Evolutionary conservation across 257 asterid genomes (phyloP).

Genomic region (Catharanthus roseus): DNA sequence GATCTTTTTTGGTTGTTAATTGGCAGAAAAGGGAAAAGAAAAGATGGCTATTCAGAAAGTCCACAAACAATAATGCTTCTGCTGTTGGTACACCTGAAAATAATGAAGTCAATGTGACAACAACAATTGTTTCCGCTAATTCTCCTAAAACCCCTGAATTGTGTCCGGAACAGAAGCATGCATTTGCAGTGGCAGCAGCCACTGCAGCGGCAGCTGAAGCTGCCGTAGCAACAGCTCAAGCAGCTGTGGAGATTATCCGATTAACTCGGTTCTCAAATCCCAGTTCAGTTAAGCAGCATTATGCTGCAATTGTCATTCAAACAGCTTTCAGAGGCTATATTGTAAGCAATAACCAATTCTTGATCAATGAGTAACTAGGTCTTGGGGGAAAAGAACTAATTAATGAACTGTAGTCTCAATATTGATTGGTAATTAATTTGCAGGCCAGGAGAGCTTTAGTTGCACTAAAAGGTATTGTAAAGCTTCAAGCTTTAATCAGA

Average conservation of each 20-base stretch:
- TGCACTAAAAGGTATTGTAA: constrained; percentile 86
- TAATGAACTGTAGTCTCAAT: too few relatives aligned
- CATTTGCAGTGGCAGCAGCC: constrained; percentile 76
- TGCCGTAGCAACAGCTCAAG: constrained; percentile 66
- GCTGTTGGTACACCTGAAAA: background rate
- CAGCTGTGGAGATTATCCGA: constrained; percentile 74
- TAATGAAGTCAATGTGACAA: constrained; percentile 27
- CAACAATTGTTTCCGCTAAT: background rate
- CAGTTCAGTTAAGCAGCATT: constrained; percentile 28
- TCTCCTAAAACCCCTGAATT: constrained; percentile 18
- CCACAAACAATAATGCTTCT: constrained; percentile 24
- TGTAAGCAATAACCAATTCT: constrained; percentile 20
- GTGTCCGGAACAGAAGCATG: constrained; percentile 55
- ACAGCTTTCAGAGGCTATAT: constrained; percentile 78
- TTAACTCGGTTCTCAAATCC: constrained; percentile 37
- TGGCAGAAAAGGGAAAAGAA: constrained; percentile 63
- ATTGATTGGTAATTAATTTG: too few relatives aligned
- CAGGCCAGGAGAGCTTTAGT: constrained; percentile 87
- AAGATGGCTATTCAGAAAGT: constrained; percentile 76
- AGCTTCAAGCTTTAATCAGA: constrained; percentile 83
- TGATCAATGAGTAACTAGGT: background rate
- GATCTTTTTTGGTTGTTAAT: background rate
- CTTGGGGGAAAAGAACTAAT: too few relatives aligned
- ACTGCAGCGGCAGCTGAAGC: constrained; percentile 77
- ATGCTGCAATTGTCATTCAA: constrained; percentile 72